phyloP scores from a whole-genome alignment of 768 basidiomycete genomes.

The Psilocybe subaeruginosa region DNA sequence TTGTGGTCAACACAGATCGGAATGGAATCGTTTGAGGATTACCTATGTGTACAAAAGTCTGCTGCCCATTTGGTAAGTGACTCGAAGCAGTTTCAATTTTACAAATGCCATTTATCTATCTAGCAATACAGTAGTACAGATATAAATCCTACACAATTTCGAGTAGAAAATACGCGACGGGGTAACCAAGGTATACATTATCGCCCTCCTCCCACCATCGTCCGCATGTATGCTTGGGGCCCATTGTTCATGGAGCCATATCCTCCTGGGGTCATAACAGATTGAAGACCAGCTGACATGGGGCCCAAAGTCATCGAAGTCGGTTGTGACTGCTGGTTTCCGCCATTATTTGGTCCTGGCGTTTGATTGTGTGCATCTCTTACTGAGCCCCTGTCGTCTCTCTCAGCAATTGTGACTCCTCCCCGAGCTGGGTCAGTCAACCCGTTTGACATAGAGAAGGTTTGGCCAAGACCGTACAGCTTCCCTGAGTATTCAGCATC shows the following conservation, averaged over 20 bases:
- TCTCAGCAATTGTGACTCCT: conserved; percentile 81
- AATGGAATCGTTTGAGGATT: not conserved
- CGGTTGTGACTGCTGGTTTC: conserved; percentile 37
- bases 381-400: conserved; percentile 65
- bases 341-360: conserved; percentile 46
- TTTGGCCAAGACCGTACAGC: conserved; percentile 82
- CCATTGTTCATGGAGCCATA: conserved; percentile 68
- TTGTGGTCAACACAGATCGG: conserved; percentile 1
- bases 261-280: conserved; percentile 51
- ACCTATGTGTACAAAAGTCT: not conserved
- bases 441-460: conserved; percentile 70
- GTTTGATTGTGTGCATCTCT: conserved; percentile 62
- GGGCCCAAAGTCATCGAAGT: conserved; percentile 53
- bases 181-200: conserved; percentile 31
- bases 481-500: conserved; percentile 82
- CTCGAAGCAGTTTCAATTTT: not conserved
- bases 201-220: conserved; percentile 58
- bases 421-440: conserved; percentile 67
- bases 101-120: conserved; percentile 8
- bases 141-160: conserved; percentile 21
- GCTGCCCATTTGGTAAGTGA: too few species aligned
- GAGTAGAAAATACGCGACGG: conserved; percentile 22
- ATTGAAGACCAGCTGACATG: conserved; percentile 44
- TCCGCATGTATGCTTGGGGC: conserved; percentile 58
- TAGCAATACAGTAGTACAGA: conserved; percentile 22